Evolutionary conservation across 768 basidiomycete species (phyloP), one percentile per base, ranked within the genome.

Genomic region (Pleurotus platypus): DNA sequence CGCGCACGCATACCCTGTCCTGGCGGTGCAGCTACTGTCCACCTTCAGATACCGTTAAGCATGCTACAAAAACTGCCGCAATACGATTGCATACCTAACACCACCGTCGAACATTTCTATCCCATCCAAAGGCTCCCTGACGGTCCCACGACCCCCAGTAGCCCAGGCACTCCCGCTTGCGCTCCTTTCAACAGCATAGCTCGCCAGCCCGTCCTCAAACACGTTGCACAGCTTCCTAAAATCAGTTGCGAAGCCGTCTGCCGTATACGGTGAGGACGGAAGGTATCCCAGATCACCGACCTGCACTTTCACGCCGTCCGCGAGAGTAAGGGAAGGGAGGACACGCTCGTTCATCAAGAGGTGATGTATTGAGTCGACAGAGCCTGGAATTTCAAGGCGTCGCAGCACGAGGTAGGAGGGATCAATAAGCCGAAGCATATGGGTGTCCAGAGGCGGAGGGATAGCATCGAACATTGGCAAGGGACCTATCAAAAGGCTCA

Each of bases 151-250:
- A 7, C 30, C 30, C 12, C 46, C 46, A 27, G 12, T 35, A 15
- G 49, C 24, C 30, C 49, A 35, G 5, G 49, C 49, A 27, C 13
- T 15, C 26, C 49, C 49, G 6, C 26, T 18, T 11, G 49, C 49
- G 9, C 15, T 35, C 22, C 3, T 26, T 35, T 49, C 49, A 11
- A 49, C 49, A 15, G 49, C 20, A 35, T 22, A 49, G 15, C 24
- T 27, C 5, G 26, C 49, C 49, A 49, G 15, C 27, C 49, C 49
- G n/a, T 49, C 49, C 18, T 49, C 49, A 7, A 49, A 35, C 6
- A 49, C 35, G 15, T 49, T 49, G 49, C 49, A 49, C 49, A 49
- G n/a, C 18, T 49, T 49, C 27, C 9, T 15, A 49, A 49, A 49
- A 49, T 49, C 49, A 15, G 9, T 24, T 8, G 49, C 30, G 26